Evolutionary conservation across 2,329 filamentous ascomycete species (phyloP), one percentile per base, ranked within the genome.

Genomic region (Leptographium procerum): DNA sequence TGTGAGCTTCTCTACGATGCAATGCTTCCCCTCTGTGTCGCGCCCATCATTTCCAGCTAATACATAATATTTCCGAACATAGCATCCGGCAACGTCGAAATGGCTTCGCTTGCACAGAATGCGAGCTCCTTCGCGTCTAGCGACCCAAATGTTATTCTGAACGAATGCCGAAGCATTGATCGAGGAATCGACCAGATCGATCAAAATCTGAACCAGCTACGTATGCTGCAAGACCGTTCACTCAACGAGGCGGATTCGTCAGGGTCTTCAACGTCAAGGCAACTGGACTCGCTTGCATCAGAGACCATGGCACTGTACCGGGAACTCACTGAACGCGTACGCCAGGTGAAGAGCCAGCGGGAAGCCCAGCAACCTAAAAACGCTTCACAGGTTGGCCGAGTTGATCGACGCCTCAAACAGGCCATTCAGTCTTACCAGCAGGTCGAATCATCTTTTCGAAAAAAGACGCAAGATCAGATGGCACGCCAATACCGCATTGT

Each of bases 401-500:
- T 94, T 52, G 89, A 95, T 70, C 82, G 87, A 56, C 82, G 86
- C 59, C 79, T 96, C 65, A 91, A 92, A 76, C 77, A 80, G 51
- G 88, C 89, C 60, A 92, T 96, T 70, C 83, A 88, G 65, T 76
- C 84, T 61, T 96, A 91, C 76, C 89, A 94, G 72, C 80, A 84
- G 64, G 78, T 89, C 58, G 91, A 97, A 72, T 83, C 83, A 1
- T 80, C 85, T 26, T 96, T 91, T 79, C 83, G 87, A 69, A 87
- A 88, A 72, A 85, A 87, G 65, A 84, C 89, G 34, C 82, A 89
- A 69, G 87, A 90, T 55, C 89, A 95, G 72, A 88, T 95, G 75
- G 87, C 85, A 64, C 83, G 94, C 58, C 91, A 96, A 70, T 96
- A 95, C 73, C 83, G 88, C 60, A 96, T 97, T 69, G 91, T 94